Base-by-base conservation (phyloP, 768 basidiomycete species). In the Infundibulicybe gibba region DNA sequence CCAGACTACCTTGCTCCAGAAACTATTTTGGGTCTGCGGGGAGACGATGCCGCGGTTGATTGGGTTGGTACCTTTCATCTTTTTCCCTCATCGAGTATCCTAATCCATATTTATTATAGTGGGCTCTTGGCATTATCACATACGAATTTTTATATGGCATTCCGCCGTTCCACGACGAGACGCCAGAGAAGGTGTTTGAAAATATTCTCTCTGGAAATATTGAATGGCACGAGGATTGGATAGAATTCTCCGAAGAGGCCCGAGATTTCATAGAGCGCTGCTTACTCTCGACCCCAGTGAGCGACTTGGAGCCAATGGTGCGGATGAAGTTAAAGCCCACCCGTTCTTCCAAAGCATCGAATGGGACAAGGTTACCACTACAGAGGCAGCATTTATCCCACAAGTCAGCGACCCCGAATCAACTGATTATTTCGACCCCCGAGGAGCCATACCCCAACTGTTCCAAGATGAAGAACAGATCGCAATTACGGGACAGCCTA, bases 381-480 rank as follows among this genome's bases (percentile, higher is more conserved):
- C 83, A 5, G 89, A 95, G 66, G 93, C 94, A 9, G 90, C 87
- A 30, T 99, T 99, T 70, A 92, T 98, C 43, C 97, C 97, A 40
- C 88, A 94, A 60, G 83, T 97, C 31, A 81, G 87, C 12, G 94
- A 98, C 65, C 94, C 94, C 3, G 94, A 97, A 68, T 95, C 93
- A 16, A 99, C 97, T n/a, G 97, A 99, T 64, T 99, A 99, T 69
- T 99, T 99, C 58, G 97, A 99, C 68, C 81, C 94, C 50, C 85
- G 97, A 38, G 97, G 97, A 3, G 95, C 95, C 13, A 81, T 90
- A 38, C 81, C 86, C 25, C 90, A 93, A 59, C 69, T 90, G 32
- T 97, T 98, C 77, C 87, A 92, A 40, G 95, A 97, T 49, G 91
- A 94, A 40, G 91, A 93, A 42, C 72, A 75, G 37, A 59, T 80